A percentile compares a stretch with the other conserved stretches of the same genome.
phyloP scores from a whole-genome alignment of 164 flowering plant genomes.

The Chloranthus sessilifolius region DNA sequence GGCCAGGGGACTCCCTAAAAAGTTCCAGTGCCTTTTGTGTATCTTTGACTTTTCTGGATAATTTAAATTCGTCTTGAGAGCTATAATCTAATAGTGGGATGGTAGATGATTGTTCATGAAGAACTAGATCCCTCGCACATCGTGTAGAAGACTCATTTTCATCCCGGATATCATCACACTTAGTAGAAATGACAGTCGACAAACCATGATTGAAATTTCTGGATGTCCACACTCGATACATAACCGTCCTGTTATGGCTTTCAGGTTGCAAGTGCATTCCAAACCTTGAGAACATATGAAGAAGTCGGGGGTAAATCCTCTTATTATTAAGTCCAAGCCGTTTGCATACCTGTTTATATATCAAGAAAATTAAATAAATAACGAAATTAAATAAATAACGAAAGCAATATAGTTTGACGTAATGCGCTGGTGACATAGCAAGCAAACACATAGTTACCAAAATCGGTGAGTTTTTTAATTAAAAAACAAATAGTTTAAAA shows the following conservation, averaged over 20 bases:
- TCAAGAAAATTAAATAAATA: too few relatives aligned
- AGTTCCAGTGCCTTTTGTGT: slow-evolving; percentile 15
- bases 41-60: slow-evolving; percentile 12
- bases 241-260: slow-evolving; percentile 41
- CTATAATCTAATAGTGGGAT: slow-evolving; percentile 17
- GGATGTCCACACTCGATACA: slow-evolving; percentile 72
- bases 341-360: slow-evolving; percentile 55
- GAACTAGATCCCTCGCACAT: slow-evolving; percentile 13
- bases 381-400: too few relatives aligned
- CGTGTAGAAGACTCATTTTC: slow-evolving; percentile 9
- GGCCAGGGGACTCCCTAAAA: slow-evolving; percentile 13
- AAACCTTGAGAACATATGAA: slow-evolving; percentile 50
- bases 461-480: too few relatives aligned
- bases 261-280: slow-evolving; percentile 63
- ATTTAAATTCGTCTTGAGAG: slow-evolving; percentile 16
- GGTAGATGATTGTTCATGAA: slow-evolving; percentile 20
- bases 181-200: slow-evolving; percentile 18
- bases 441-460: too few relatives aligned
- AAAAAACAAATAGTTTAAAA: too few relatives aligned
- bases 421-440: too few relatives aligned
- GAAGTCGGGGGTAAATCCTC: slow-evolving; percentile 45
- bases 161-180: slow-evolving; percentile 18
- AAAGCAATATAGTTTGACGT: too few relatives aligned
- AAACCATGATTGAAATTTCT: slow-evolving; percentile 35
- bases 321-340: slow-evolving; percentile 73